Evolutionary conservation across 2,329 filamentous ascomycete genomes (phyloP), one percentile per base, ranked within the genome.

Genomic region (Epichloe uncinata): DNA sequence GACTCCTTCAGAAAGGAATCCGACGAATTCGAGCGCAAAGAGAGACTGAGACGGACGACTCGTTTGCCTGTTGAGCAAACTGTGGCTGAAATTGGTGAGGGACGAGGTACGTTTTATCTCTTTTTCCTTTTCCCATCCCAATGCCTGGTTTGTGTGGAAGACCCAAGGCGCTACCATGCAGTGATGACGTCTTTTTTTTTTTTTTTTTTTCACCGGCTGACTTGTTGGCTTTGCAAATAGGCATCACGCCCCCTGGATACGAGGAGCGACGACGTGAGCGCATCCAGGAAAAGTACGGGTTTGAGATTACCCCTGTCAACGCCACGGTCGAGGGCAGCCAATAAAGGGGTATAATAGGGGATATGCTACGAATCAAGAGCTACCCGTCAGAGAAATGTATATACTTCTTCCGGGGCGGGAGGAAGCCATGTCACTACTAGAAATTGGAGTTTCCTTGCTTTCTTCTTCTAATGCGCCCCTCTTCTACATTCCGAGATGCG

Each of bases 271-370:
- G 90, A 66, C 79, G 81, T 57, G 75, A 89, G 71, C 78, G 87
- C 59, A 77, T 96, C 66, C 83, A 87, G 77, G 83, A 88, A 69
- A 87, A 82, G 67, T 95, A 95, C 62, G 88, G 89, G 52, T 79
- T 94, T 61, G 88, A 95, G 57, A 82, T 95, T 62, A 79, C 84
- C 61, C 77, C 81, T 50, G 78, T 83, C 57, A 76, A 68, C 51
- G 73, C 75, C 42, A 70, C 68, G 45, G 65, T 68, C 56, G 70
- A 78, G 49, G 67, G 66, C 52, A 69, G 67, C 61, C 61, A 63
- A 61, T 69, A 62, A 63, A 56, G 38, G 37, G 36, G 18, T 12
- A 40, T 36, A 6, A 18, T 35, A 8, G 5, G 22, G 4, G 18
- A 42, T 16, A 35, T 34, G 43, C 38, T 18, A 7, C 18, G 18